These are phyloP conservation scores for Voacanga thouarsii DNA, from an alignment of 257 asterid species.

Conservation along the genomic window DNA sequence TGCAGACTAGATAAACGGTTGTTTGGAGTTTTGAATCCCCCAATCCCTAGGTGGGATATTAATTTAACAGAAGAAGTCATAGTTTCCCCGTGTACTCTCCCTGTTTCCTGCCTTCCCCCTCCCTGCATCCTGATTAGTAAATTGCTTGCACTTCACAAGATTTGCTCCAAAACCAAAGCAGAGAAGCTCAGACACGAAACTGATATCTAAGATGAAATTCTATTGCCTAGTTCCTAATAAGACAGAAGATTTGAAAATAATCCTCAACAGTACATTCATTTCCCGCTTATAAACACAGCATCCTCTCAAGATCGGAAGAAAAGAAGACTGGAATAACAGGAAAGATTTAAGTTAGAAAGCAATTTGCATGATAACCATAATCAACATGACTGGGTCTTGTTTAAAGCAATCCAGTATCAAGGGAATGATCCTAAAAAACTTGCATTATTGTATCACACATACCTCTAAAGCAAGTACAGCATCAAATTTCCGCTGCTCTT, in stretches of 20 bases:
- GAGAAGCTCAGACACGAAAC: background rate
- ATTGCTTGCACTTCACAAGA: background rate
- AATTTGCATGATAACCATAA: background rate
- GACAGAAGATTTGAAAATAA: background rate
- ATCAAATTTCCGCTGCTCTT: constrained; percentile 75
- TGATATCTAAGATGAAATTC: background rate
- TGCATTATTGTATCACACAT: constrained; percentile 15
- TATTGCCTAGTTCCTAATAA: background rate
- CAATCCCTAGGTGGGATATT: background rate
- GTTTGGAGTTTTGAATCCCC: background rate
- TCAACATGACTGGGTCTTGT: background rate
- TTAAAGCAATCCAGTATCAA: background rate
- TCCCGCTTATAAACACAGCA: background rate
- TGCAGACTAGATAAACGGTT: background rate
- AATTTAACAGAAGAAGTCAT: background rate
- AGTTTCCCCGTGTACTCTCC: background rate
- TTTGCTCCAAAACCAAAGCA: background rate
- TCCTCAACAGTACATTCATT: background rate
- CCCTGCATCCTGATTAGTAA: background rate
- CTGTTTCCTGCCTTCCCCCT: background rate
- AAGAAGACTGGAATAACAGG: background rate
- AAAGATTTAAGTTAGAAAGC: background rate
- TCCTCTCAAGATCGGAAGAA: background rate
- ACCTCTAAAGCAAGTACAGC: constrained; percentile 95
- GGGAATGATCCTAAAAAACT: background rate